Conservation (phyloP, 2,329 filamentous ascomycete species). For the Ceratocystis albifundus region DNA sequence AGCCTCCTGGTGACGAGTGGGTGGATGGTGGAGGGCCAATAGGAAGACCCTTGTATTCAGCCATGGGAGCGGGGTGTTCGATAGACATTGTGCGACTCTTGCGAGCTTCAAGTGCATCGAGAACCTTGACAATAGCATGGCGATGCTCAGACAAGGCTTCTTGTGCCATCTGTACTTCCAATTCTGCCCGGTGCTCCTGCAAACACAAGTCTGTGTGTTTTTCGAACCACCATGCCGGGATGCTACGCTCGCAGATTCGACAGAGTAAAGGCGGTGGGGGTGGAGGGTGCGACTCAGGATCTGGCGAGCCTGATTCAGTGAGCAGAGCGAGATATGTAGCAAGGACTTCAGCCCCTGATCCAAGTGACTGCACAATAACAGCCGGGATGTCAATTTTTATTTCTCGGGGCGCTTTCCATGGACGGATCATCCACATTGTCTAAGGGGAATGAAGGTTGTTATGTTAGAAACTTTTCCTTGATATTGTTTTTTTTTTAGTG, state of each 20-base stretch:
- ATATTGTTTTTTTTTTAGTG: neutral
- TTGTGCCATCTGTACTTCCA: conserved; percentile 94
- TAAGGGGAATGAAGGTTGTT: conserved; percentile 33
- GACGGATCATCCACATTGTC: conserved; percentile 99
- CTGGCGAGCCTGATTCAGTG: conserved; percentile 69
- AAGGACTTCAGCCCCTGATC: conserved; percentile 86
- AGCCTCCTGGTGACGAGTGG: conserved; percentile 59
- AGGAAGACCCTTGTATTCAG: conserved; percentile 77
- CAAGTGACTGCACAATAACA: conserved; percentile 82
- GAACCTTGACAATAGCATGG: conserved; percentile 84
- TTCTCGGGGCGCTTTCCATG: conserved; percentile 75
- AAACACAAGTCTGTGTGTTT: conserved; percentile 95
- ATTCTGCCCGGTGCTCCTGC: conserved; percentile 90
- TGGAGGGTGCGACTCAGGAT: conserved; percentile 63
- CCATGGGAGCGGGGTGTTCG: conserved; percentile 44
- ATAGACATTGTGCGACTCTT: conserved; percentile 52
- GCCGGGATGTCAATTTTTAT: conserved; percentile 90
- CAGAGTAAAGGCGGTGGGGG: conserved; percentile 80
- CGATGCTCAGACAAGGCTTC: conserved; percentile 86
- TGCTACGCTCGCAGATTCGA: conserved; percentile 93
- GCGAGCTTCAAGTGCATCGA: conserved; percentile 79
- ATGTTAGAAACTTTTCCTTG: neutral
- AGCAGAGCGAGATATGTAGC: conserved; percentile 86
- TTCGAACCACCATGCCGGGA: conserved; percentile 98
- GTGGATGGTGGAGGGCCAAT: conserved; percentile 67